Evolutionary conservation across 805 yeast species (phyloP).

Genomic region (Wickerhamomyces subpelliculosus): DNA sequence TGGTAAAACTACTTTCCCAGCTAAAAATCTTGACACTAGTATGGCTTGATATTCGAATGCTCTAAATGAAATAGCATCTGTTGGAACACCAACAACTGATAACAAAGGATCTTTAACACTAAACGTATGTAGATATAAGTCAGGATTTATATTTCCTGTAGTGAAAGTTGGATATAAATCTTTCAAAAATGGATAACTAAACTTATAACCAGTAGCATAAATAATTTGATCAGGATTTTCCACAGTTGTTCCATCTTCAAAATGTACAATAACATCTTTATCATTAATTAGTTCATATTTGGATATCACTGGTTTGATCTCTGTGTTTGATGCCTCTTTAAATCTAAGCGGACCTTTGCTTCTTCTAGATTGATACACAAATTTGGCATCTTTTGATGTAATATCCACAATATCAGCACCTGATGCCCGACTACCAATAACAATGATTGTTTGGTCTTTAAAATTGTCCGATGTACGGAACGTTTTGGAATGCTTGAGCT

Average conservation of each 20-base stretch:
- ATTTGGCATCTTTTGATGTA: slow-evolving; percentile 6
- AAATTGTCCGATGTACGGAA: slow-evolving; percentile 18
- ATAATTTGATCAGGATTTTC: slow-evolving; percentile 44
- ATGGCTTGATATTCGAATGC: slow-evolving; percentile 30
- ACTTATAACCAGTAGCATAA: slow-evolving; percentile 69
- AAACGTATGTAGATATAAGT: slow-evolving; percentile 29
- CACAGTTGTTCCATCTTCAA: slow-evolving; percentile 38
- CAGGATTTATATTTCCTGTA: slow-evolving; percentile 22
- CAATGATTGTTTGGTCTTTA: slow-evolving; percentile 32
- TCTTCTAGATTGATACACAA: slow-evolving; percentile 28
- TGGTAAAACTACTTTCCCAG: slow-evolving; percentile 27
- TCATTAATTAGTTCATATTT: slow-evolving; percentile 24
- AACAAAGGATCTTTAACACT: slow-evolving; percentile 26
- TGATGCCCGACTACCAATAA: slow-evolving; percentile 63
- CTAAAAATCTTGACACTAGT: slow-evolving; percentile 24
- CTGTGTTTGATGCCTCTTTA: slow-evolving; percentile 22
- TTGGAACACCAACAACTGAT: slow-evolving; percentile 27
- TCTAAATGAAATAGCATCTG: slow-evolving; percentile 26
- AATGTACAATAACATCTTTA: slow-evolving; percentile 25
- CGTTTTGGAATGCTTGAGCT: slow-evolving; percentile 25
- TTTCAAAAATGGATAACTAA: slow-evolving; percentile 47
- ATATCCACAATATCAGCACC: slow-evolving; percentile 49
- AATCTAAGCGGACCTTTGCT: slow-evolving; percentile 29
- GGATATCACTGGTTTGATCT: slow-evolving; percentile 30
- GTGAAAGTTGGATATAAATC: slow-evolving; percentile 19